Conservation (phyloP, 352 stramenopile species). For the Phytophthora cactorum region DNA sequence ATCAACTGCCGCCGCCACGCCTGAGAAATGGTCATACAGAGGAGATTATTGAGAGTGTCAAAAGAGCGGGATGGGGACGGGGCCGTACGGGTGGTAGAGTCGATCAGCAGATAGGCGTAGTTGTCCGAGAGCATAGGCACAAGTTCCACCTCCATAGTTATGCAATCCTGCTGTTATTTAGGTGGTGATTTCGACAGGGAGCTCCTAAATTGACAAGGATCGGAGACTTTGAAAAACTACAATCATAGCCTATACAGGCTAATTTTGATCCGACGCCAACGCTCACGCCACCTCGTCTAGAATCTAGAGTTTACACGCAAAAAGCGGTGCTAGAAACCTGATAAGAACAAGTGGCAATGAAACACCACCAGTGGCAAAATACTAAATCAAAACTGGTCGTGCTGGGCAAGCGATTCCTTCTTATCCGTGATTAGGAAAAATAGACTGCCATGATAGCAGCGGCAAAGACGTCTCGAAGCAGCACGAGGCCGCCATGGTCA, state of each 20-base stretch:
- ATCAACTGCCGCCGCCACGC: conserved; percentile 84
- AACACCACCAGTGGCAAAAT: neutral
- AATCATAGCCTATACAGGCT: neutral
- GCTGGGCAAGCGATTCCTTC: conserved; percentile 48
- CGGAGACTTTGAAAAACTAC: conserved; percentile 9
- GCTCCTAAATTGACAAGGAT: neutral
- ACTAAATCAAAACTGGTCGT: conserved; percentile 17
- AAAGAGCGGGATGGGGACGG: conserved; percentile 1
- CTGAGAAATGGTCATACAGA: conserved; percentile 12
- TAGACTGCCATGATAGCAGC: conserved; percentile 17
- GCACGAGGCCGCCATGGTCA: neutral
- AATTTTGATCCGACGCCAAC: too few relatives aligned
- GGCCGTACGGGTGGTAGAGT: conserved; percentile 46
- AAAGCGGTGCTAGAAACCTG: neutral
- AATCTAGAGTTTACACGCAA: neutral
- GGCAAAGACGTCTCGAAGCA: neutral
- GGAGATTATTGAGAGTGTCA: neutral
- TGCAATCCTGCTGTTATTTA: neutral
- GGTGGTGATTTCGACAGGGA: neutral
- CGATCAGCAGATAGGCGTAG: conserved; percentile 91
- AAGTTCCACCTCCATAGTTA: conserved; percentile 58
- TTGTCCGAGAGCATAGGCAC: conserved; percentile 92
- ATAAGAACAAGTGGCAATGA: neutral
- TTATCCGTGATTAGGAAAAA: conserved; percentile 47
- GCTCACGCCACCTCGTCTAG: too few relatives aligned